A percentile compares a stretch with the other conserved stretches of the same genome.
Evolutionary conservation across 768 basidiomycete species (phyloP).

Genomic region (Termitomyces sp.): DNA sequence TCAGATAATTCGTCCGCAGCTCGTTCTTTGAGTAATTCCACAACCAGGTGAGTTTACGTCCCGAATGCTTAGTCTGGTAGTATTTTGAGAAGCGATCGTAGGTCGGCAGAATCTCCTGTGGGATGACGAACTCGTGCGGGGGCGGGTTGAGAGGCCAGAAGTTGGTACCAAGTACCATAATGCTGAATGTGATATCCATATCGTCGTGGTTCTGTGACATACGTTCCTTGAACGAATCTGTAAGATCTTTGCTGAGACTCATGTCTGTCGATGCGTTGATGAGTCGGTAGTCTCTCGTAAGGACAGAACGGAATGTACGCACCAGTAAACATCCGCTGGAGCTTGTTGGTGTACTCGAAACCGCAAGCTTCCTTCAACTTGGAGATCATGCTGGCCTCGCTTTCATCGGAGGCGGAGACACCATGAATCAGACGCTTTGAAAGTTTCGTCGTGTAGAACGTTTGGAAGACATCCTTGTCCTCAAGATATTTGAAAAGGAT

Average conservation of each 20-base stretch:
- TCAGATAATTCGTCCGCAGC: slow-evolving; percentile 88
- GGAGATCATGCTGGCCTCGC: slow-evolving; percentile 97
- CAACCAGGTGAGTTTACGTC: slow-evolving; percentile 94
- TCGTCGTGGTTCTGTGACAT: slow-evolving; percentile 87
- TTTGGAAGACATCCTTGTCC: slow-evolving; percentile 99
- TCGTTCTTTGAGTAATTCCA: slow-evolving; percentile 99
- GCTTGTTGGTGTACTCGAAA: slow-evolving; percentile 97
- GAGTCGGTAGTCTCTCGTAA: not conserved
- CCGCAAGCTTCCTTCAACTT: slow-evolving; percentile 98
- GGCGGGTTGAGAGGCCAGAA: slow-evolving; percentile 94
- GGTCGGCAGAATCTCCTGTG: slow-evolving; percentile 78
- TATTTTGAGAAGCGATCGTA: slow-evolving; percentile 93
- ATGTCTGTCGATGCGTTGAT: slow-evolving; percentile 57
- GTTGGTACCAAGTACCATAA: slow-evolving; percentile 95
- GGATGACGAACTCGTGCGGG: slow-evolving; percentile 84
- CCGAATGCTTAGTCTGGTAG: slow-evolving; percentile 93
- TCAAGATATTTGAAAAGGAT: slow-evolving; percentile 98
- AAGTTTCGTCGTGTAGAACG: slow-evolving; percentile 95
- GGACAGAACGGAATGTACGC: slow-evolving; percentile 10
- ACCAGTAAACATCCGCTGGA: slow-evolving; percentile 99
- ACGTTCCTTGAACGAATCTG: slow-evolving; percentile 94
- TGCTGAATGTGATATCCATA: slow-evolving; percentile 86
- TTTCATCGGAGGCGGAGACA: slow-evolving; percentile 93
- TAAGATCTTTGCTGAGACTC: slow-evolving; percentile 93
- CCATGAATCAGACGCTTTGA: slow-evolving; percentile 92